Conservation (phyloP, 257 asterid species). For the Lavandula angustifolia region DNA sequence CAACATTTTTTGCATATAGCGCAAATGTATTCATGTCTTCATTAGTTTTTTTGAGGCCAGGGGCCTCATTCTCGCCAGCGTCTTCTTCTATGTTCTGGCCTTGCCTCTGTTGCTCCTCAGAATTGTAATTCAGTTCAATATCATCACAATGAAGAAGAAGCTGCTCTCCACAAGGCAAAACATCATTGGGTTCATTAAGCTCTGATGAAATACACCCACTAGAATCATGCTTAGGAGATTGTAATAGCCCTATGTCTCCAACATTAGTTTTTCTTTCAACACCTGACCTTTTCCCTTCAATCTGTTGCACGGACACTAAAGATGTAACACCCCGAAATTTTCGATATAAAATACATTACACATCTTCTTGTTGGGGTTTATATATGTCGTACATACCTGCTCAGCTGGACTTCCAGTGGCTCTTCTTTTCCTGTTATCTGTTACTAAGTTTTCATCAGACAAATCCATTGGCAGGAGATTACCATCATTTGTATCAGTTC, state of each 20-base stretch:
- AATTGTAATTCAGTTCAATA: neutral
- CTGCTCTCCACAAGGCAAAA: neutral
- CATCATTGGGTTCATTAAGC: neutral
- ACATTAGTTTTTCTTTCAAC: slow-evolving; percentile 7
- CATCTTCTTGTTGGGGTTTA: slow-evolving; percentile 23
- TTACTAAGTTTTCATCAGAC: slow-evolving; percentile 36
- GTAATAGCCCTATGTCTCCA: slow-evolving; percentile 24
- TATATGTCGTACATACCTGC: slow-evolving; percentile 18
- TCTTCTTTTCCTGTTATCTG: slow-evolving; percentile 40
- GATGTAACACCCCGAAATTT: too few species aligned
- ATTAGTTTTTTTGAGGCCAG: slow-evolving; percentile 27
- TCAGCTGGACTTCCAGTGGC: slow-evolving; percentile 30
- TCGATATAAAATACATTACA: too few species aligned
- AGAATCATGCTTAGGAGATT: neutral
- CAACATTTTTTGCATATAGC: neutral
- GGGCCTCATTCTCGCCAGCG: slow-evolving; percentile 15
- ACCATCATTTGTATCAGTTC: slow-evolving; percentile 26
- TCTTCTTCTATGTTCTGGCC: slow-evolving; percentile 31
- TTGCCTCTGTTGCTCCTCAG: slow-evolving; percentile 7
- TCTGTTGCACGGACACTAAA: neutral
- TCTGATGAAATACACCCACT: neutral
- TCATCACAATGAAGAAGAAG: neutral
- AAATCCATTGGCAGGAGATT: slow-evolving; percentile 25
- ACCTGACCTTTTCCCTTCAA: neutral
- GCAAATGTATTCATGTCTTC: slow-evolving; percentile 28